phyloP scores from a whole-genome alignment of 2,329 filamentous ascomycete genomes.

The Aspergillus tanneri region DNA sequence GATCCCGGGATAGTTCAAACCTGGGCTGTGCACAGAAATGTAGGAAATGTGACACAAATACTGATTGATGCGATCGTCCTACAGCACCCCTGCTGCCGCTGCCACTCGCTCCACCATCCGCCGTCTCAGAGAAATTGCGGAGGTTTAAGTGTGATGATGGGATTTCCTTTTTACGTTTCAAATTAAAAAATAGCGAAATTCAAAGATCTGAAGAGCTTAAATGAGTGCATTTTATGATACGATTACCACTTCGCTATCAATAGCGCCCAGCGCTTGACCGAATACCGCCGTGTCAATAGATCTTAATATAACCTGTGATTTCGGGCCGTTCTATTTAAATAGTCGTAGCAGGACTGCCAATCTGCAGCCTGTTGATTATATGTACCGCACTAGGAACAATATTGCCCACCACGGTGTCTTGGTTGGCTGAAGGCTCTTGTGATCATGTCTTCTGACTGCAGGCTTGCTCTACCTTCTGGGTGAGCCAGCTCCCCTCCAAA shows the following conservation, averaged over 20 bases:
- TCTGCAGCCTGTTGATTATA: not conserved
- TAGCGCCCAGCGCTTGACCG: conserved; percentile 18
- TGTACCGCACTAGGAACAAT: not conserved
- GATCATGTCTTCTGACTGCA: conserved; percentile 14
- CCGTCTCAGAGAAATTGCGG: conserved; percentile 94
- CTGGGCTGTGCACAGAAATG: not conserved
- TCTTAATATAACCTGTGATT: conserved; percentile 21
- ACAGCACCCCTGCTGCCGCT: conserved; percentile 84
- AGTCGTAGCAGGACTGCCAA: conserved; percentile 2
- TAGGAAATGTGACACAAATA: conserved; percentile 11
- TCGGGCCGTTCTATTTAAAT: conserved; percentile 11
- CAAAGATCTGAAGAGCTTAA: conserved; percentile 31
- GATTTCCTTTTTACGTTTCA: conserved; percentile 38
- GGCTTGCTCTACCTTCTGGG: conserved; percentile 8
- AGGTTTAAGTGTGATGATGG: conserved; percentile 60
- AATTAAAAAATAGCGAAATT: conserved; percentile 40
- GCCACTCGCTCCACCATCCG: conserved; percentile 95
- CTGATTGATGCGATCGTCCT: conserved; percentile 14
- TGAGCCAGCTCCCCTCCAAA: not conserved
- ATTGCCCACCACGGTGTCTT: not conserved
- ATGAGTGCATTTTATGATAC: conserved; percentile 23
- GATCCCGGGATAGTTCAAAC: not conserved
- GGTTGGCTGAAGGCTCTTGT: conserved; percentile 3
- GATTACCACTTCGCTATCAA: conserved; percentile 25
- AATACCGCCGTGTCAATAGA: conserved; percentile 20